Evolutionary conservation across 2,329 filamentous ascomycete genomes (phyloP), one percentile per base, ranked within the genome.

Genomic region (Incumbomyces delicatus): DNA sequence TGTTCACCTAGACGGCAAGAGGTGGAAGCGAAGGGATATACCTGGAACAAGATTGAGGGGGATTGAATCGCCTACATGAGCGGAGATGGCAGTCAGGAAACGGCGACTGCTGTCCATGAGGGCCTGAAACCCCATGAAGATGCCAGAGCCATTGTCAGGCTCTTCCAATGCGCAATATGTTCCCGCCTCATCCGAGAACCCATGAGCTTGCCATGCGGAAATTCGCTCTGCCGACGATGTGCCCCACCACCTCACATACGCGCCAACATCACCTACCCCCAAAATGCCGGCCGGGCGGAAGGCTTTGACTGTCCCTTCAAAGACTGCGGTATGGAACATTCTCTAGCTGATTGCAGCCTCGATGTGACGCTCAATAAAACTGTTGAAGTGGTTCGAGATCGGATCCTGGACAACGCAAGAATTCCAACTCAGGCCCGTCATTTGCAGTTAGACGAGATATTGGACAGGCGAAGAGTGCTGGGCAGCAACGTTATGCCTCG

Each of bases 141-240:
- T 60, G 75, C 78, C 14, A 74, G 84, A 53, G 69, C 76, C 48
- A 70, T 88, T 46, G 73, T 94, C 51, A 81, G 81, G 36, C 69
- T 92, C 34, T 74, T 92, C 44, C 87, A 94, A 66, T 95, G 89
- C 61, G 75, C 75, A 10, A 68, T 76, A 52, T 95, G 89, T 63
- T 85, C 81, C 2, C 70, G 69, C 36, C 81, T 83, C 1, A 69
- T 92, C 27, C 71, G 67, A 38, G 72, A 78, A 7, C 85, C 88
- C 4, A 73, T 87, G 47, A 85, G 85, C 0, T 69, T 95, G 3
- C 87, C 88, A 4, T 95, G 89, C 61, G 87, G 88, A 22, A 78
- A 83, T 59, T 82, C 81, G 10, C 65, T 94, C 10, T 95, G 89
- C 66, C 80, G 76, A 58, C 63, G 64, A 41, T 95, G 89, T 63